Evolutionary conservation across 257 asterid genomes (phyloP).

Genomic region (Salvia splendens): DNA sequence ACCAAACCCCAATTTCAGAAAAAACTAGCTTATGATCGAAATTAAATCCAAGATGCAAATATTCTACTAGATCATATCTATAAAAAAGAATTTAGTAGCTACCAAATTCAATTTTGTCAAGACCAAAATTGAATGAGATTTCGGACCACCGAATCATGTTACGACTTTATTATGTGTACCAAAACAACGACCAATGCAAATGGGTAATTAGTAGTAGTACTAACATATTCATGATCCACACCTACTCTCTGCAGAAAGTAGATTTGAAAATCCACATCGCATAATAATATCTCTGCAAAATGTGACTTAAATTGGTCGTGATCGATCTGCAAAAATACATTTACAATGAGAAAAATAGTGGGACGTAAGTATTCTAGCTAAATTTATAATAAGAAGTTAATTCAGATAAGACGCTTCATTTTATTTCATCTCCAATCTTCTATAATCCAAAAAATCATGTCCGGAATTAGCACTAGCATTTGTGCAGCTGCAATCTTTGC

Average conservation of each 20-base stretch:
- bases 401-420: not conserved
- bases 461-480: constrained; percentile 34
- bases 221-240: constrained; percentile 27
- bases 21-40: not conserved
- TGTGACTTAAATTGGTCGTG: not conserved
- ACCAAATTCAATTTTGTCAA: not conserved
- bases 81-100: not conserved
- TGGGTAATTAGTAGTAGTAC: not conserved
- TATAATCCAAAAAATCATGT: constrained; percentile 65
- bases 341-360: too few relatives aligned
- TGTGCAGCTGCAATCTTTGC: constrained; percentile 54
- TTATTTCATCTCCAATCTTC: constrained; percentile 67
- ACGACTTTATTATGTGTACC: constrained; percentile 18
- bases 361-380: too few relatives aligned
- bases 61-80: not conserved
- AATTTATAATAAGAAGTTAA: not conserved
- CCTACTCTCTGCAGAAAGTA: constrained; percentile 29
- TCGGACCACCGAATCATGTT: constrained; percentile 25
- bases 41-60: not conserved
- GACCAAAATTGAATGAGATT: constrained; percentile 4
- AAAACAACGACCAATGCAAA: not conserved
- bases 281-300: constrained; percentile 28
- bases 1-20: not conserved
- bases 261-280: not conserved
- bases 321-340: too few relatives aligned